Percentiles rank a stretch among this genome's conserved stretches.
Evolutionary conservation across 2,329 filamentous ascomycete genomes (phyloP).

Genomic region (Claviceps monticola): DNA sequence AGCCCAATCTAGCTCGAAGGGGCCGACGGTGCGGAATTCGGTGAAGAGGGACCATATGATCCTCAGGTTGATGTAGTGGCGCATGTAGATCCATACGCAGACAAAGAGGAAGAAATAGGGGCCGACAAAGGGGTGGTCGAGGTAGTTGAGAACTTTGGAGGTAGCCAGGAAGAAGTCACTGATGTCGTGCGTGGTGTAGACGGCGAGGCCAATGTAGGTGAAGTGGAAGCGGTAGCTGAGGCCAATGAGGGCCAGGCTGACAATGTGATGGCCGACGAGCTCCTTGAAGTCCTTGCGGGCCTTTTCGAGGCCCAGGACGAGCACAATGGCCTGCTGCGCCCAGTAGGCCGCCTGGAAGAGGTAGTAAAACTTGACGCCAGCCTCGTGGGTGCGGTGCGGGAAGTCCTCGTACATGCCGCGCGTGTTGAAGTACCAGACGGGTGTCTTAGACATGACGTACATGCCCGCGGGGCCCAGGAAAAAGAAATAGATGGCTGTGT

Average conservation of each 20-base stretch:
- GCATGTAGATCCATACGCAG: constrained; percentile 73
- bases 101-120: constrained; percentile 82
- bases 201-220: constrained; percentile 82
- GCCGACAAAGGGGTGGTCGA: constrained; percentile 63
- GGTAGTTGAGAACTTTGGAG: constrained; percentile 83
- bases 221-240: constrained; percentile 94
- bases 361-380: constrained; percentile 86
- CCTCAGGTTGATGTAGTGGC: constrained; percentile 69
- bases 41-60: constrained; percentile 66
- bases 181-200: constrained; percentile 91
- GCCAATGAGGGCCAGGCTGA: constrained; percentile 70
- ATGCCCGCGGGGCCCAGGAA: constrained; percentile 71
- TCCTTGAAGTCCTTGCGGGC: constrained; percentile 92
- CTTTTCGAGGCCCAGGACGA: constrained; percentile 79
- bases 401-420: constrained; percentile 79
- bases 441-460: constrained; percentile 82
- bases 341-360: constrained; percentile 90
- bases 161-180: constrained; percentile 92
- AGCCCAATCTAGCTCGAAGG: constrained; percentile 65
- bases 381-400: constrained; percentile 71
- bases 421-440: constrained; percentile 93
- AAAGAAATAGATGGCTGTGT: constrained; percentile 83
- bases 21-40: constrained; percentile 60
- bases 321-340: constrained; percentile 84
- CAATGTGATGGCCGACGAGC: constrained; percentile 80